These are phyloP conservation scores for Pichia occidentalis DNA, from an alignment of 805 yeast species.

Conservation along the genomic window DNA sequence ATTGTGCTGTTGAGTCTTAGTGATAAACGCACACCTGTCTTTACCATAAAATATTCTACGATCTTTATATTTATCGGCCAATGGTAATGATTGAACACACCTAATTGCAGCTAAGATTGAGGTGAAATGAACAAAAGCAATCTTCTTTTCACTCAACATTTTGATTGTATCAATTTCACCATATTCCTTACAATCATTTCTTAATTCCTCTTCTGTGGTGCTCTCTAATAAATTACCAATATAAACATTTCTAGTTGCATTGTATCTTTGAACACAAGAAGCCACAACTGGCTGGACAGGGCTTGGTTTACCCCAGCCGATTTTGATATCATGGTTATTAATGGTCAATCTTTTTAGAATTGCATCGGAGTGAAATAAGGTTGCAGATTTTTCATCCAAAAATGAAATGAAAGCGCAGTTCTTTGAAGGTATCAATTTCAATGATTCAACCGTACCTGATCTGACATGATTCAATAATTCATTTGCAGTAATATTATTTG, in stretches of 20 bases:
- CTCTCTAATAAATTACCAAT: constrained; percentile 66
- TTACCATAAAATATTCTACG: constrained; percentile 86
- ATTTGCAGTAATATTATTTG: constrained; percentile 69
- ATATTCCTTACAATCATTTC: constrained; percentile 58
- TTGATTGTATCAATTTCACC: constrained; percentile 86
- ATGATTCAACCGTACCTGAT: constrained; percentile 80
- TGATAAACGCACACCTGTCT: constrained; percentile 90
- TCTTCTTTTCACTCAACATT: constrained; percentile 70
- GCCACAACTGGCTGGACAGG: constrained; percentile 69
- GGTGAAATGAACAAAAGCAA: constrained; percentile 86
- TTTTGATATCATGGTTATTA: constrained; percentile 71
- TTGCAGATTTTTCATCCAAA: constrained; percentile 80
- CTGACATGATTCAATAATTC: constrained; percentile 86
- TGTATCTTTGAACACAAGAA: constrained; percentile 71
- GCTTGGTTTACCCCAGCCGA: constrained; percentile 90
- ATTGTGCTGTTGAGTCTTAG: constrained; percentile 93
- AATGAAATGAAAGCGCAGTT: constrained; percentile 89
- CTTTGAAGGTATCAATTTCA: constrained; percentile 72
- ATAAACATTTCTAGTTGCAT: constrained; percentile 92
- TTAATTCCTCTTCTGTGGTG: constrained; percentile 58
- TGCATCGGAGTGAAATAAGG: constrained; percentile 90
- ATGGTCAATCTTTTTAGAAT: constrained; percentile 76
- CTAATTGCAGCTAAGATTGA: constrained; percentile 80
- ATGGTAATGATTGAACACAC: constrained; percentile 71
- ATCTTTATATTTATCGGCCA: constrained; percentile 60